Evolutionary conservation across 345 rosid species (phyloP).

Genomic region (Linum usitatissimum): DNA sequence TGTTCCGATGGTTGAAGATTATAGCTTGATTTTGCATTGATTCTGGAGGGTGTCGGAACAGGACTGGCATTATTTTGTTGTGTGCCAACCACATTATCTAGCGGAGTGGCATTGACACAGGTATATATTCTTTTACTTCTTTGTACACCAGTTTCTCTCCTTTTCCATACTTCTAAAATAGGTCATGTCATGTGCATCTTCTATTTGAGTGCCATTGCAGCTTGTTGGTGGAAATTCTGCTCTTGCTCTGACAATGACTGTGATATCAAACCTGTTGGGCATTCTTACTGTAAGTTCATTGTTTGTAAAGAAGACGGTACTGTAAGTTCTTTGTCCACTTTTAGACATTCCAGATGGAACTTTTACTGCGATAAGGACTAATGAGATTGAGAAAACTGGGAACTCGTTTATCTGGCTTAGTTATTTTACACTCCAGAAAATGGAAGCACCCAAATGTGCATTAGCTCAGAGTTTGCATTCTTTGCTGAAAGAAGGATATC

Average conservation of each 20-base stretch:
- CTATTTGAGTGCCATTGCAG: conserved; percentile 3
- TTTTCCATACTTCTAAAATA: neutral
- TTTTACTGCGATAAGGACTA: neutral
- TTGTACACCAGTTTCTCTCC: neutral
- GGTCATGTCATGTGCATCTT: neutral
- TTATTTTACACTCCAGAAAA: neutral
- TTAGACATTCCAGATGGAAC: neutral
- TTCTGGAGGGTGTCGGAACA: neutral
- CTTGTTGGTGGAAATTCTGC: conserved; percentile 22
- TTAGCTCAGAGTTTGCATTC: neutral
- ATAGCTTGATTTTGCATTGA: neutral
- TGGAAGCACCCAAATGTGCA: neutral
- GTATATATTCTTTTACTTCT: neutral
- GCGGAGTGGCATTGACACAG: conserved; percentile 20
- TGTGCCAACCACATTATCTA: conserved; percentile 21
- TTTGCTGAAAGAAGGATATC: neutral
- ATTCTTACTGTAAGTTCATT: conserved; percentile 11
- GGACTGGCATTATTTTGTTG: conserved; percentile 5
- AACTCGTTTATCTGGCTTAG: neutral
- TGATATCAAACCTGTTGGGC: conserved; percentile 17
- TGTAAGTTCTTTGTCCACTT: neutral
- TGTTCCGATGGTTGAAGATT: neutral
- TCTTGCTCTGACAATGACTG: conserved; percentile 20
- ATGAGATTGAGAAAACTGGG: neutral
- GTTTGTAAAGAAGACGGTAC: neutral